Evolutionary conservation across 805 yeast genomes (phyloP).

Genomic region (Grigorovia transvaalensis): DNA sequence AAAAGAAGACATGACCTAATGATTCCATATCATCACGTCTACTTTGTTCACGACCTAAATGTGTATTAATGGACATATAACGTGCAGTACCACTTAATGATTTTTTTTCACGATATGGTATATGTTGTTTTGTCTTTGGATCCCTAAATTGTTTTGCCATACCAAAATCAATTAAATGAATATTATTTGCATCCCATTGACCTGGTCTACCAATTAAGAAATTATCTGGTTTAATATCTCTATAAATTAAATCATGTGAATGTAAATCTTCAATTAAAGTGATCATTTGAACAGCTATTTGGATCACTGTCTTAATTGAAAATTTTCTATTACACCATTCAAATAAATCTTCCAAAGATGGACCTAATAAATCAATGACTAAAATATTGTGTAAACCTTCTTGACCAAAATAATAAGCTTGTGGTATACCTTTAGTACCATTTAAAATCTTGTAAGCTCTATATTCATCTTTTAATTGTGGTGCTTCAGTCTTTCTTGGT

Average conservation of each 20-base stretch:
- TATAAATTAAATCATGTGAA: constrained; percentile 79
- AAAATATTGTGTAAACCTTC: constrained; percentile 94
- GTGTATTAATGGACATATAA: constrained; percentile 96
- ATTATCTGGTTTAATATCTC: constrained; percentile 97
- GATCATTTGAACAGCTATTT: constrained; percentile 92
- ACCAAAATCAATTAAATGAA: constrained; percentile 92
- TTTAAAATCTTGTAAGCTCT: constrained; percentile 83
- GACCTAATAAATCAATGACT: constrained; percentile 91
- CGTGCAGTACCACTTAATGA: constrained; percentile 97
- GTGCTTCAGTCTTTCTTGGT: constrained; percentile 94
- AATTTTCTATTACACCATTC: constrained; percentile 97
- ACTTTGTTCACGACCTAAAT: constrained; percentile 92
- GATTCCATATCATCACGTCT: constrained; percentile 96
- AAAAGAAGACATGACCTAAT: constrained; percentile 92
- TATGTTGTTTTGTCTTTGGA: constrained; percentile 89
- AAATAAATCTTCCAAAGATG: constrained; percentile 88
- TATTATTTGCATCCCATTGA: constrained; percentile 70
- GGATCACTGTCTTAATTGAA: constrained; percentile 78
- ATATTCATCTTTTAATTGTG: constrained; percentile 93
- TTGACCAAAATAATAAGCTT: constrained; percentile 97
- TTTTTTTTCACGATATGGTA: constrained; percentile 93
- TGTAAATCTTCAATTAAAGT: constrained; percentile 78
- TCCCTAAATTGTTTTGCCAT: constrained; percentile 98
- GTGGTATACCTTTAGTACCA: constrained; percentile 80
- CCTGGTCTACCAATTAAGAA: constrained; percentile 87